Evolutionary conservation across 768 basidiomycete species (phyloP).

Genomic region (Mycena latifolia): DNA sequence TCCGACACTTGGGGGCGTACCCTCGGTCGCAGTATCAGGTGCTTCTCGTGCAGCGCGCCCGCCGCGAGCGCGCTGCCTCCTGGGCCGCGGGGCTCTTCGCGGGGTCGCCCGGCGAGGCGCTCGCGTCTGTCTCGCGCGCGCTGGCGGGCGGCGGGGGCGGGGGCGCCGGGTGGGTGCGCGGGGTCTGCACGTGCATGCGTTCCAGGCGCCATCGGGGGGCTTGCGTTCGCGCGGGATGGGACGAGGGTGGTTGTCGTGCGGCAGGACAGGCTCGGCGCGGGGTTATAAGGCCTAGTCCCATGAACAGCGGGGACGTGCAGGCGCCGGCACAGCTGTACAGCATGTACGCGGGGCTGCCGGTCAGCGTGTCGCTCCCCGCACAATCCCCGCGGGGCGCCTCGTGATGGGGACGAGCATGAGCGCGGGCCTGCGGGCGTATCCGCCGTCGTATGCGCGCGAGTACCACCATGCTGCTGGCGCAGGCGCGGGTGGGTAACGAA

Average conservation of each 20-base stretch:
- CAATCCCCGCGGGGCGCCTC: slow-evolving; percentile 55
- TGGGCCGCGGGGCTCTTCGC: not conserved
- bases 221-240: slow-evolving; percentile 24
- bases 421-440: slow-evolving; percentile 68
- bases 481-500: no score
- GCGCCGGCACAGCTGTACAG: slow-evolving; percentile 21
- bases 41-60: slow-evolving; percentile 30
- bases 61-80: slow-evolving; percentile 6
- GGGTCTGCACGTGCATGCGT: slow-evolving; percentile 17
- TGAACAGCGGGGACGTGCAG: not conserved
- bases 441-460: slow-evolving; percentile 56
- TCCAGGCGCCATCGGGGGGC: slow-evolving; percentile 21
- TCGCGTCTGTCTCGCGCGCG: not conserved
- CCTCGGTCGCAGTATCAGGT: slow-evolving; percentile 1
- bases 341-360: slow-evolving; percentile 38
- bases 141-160: not conserved
- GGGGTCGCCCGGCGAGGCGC: not conserved
- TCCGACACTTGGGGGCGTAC: slow-evolving; percentile 18
- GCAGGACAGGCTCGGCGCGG: slow-evolving; percentile 30
- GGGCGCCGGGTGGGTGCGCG: slow-evolving; percentile 23
- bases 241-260: slow-evolving; percentile 26
- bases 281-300: slow-evolving; percentile 13
- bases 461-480: slow-evolving; percentile 20
- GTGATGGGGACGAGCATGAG: slow-evolving; percentile 46
- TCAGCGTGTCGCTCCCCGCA: slow-evolving; percentile 75